These are phyloP conservation scores for Bipolaris bicolor DNA, from an alignment of 2,329 filamentous ascomycete genomes.

Conservation along the genomic window DNA sequence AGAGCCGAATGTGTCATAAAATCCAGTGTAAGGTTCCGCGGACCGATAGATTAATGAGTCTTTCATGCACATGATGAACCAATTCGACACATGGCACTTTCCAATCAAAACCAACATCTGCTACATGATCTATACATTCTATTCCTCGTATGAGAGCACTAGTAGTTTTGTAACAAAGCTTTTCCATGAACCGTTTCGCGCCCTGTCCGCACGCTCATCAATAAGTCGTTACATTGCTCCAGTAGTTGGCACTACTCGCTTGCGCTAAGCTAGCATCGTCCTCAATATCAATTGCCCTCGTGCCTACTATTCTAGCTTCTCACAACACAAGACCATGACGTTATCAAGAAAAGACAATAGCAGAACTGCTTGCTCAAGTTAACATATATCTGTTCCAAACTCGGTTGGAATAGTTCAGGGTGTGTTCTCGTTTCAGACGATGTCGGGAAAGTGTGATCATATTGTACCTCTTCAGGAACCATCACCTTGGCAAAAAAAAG, in stretches of 20 bases:
- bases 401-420: no score
- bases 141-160: background rate
- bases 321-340: background rate
- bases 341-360: no score
- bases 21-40: no score
- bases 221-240: no score
- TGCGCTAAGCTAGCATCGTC: slow-evolving; percentile 48
- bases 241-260: slow-evolving; percentile 3
- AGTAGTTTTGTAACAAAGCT: slow-evolving; percentile 3
- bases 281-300: slow-evolving; percentile 22
- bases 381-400: no score
- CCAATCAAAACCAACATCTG: background rate
- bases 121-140: background rate
- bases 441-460: no score
- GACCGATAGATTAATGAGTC: no score
- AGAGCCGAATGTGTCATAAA: background rate
- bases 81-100: background rate
- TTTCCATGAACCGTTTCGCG: slow-evolving; percentile 45
- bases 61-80: no score
- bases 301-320: slow-evolving; percentile 29
- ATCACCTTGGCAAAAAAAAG: no score
- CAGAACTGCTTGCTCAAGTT: no score
- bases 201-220: slow-evolving; percentile 59
- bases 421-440: no score
- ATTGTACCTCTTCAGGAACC: no score